Evolutionary conservation across 1,284 basidiomycete genomes (phyloP).

Genomic region (Xerocomus nothofagi): DNA sequence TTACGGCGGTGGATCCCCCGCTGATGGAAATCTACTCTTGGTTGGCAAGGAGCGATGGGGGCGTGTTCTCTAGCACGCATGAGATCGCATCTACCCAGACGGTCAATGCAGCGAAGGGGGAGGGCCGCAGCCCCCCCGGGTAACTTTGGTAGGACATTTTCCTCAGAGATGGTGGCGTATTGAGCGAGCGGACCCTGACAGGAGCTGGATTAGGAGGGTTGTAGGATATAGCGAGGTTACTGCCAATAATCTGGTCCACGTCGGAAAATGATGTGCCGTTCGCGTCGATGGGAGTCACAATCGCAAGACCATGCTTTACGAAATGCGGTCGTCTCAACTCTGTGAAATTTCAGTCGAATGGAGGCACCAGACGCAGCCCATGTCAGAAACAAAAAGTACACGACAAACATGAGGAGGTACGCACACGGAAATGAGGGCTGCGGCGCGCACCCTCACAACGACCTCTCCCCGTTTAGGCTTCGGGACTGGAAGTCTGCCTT

Average conservation of each 20-base stretch:
- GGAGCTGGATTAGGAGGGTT: conserved; percentile 15
- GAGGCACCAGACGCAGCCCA: too few species aligned
- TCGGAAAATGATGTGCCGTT: too few species aligned
- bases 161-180: conserved; percentile 48
- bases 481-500: conserved; percentile 47
- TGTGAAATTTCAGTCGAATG: conserved; percentile 18
- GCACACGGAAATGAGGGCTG: too few species aligned
- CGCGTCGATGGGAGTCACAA: too few species aligned
- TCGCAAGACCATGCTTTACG: too few species aligned
- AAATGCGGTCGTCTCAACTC: too few species aligned
- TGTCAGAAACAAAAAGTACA: too few species aligned
- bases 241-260: too few species aligned
- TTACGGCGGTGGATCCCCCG: conserved; percentile 65
- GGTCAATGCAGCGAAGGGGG: conserved; percentile 54
- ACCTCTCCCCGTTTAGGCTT: conserved; percentile 37
- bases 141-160: conserved; percentile 44
- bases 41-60: conserved; percentile 28
- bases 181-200: conserved; percentile 33
- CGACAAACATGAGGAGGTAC: too few species aligned
- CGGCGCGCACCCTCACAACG: conserved; percentile 58
- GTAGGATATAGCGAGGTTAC: too few species aligned
- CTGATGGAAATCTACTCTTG: conserved; percentile 61
- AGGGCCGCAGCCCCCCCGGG: conserved; percentile 56
- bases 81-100: conserved; percentile 22
- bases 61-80: conserved; percentile 30